Evolutionary conservation across 2,329 filamentous ascomycete species (phyloP).

Genomic region (Calonectria pteridis): DNA sequence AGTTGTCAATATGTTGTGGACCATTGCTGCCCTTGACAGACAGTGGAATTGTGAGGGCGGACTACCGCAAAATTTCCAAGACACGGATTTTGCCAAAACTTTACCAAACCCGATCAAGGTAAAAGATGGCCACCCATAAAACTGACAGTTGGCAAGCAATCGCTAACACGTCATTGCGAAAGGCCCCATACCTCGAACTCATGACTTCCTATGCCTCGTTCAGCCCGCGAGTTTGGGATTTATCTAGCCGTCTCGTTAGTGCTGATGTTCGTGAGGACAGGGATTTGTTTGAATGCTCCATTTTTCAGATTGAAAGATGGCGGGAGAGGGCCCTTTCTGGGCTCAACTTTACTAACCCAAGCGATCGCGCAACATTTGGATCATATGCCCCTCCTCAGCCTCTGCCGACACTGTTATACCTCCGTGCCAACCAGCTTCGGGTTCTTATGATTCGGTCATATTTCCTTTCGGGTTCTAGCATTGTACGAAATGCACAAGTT

Average conservation of each 20-base stretch:
- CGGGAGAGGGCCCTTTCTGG: not conserved
- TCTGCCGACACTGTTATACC: not conserved
- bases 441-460: not conserved
- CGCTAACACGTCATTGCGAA: not conserved
- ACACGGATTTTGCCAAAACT: not conserved
- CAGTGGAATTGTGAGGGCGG: not conserved
- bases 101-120: not conserved
- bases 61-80: not conserved
- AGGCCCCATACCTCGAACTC: not conserved
- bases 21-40: not conserved
- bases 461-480: not conserved
- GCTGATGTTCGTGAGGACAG: not conserved
- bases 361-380: not conserved
- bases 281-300: not conserved
- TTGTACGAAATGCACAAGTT: not conserved
- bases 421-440: constrained; percentile 1
- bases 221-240: not conserved
- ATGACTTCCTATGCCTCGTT: not conserved
- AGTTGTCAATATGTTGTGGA: not conserved
- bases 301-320: not conserved
- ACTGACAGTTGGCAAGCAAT: too few species aligned
- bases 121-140: not conserved
- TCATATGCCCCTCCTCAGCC: not conserved
- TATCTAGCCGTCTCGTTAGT: not conserved
- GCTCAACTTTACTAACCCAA: not conserved